Evolutionary conservation across 129 eudicot genomes (phyloP).

Genomic region (Flaveria bidentis): DNA sequence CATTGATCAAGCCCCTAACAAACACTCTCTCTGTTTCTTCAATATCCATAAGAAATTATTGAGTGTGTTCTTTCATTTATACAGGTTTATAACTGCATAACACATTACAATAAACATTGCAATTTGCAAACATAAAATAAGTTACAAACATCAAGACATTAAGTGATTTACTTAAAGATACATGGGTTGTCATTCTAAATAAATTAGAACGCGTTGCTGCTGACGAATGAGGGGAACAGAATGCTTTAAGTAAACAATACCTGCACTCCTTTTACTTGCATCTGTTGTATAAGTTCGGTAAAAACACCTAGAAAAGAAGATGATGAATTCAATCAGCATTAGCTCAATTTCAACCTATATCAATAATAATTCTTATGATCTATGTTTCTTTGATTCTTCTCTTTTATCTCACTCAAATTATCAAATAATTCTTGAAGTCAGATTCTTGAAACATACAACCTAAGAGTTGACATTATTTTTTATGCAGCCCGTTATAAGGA

Average conservation of each 20-base stretch:
- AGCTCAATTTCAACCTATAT: not conserved
- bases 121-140: not conserved
- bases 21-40: too few relatives aligned
- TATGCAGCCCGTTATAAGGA: too few relatives aligned
- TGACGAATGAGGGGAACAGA: not conserved
- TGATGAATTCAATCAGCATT: not conserved
- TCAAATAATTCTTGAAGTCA: not conserved
- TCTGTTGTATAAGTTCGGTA: conserved; percentile 96
- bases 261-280: conserved; percentile 99
- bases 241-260: conserved; percentile 36
- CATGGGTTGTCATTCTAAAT: not conserved
- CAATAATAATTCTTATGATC: not conserved
- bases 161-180: not conserved
- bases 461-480: not conserved
- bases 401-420: not conserved
- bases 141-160: not conserved
- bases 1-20: too few relatives aligned
- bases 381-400: not conserved
- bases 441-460: not conserved
- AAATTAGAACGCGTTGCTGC: not conserved
- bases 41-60: too few relatives aligned
- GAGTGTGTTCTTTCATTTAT: not conserved
- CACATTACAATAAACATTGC: not conserved
- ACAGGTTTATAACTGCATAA: not conserved
- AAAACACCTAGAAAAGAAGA: conserved; percentile 74